Conservation (phyloP, 2,329 filamentous ascomycete genomes). For the Colletotrichum acutatum region DNA sequence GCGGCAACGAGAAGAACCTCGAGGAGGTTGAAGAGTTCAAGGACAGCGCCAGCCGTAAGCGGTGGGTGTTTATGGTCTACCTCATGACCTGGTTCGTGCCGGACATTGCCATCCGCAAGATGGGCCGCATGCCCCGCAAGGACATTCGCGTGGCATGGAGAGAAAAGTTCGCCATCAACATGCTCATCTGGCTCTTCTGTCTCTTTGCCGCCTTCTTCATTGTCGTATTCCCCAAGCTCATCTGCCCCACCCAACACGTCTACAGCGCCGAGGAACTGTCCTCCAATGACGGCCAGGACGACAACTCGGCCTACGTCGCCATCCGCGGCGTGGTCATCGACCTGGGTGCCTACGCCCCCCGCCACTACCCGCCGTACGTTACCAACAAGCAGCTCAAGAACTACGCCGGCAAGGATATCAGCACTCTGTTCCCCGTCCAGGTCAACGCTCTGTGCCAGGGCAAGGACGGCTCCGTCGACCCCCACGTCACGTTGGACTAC, state of each 20-base stretch:
- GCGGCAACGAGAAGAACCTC: slow-evolving; percentile 90
- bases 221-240: slow-evolving; percentile 84
- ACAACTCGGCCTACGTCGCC: slow-evolving; percentile 74
- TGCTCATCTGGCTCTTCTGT: slow-evolving; percentile 94
- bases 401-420: slow-evolving; percentile 91
- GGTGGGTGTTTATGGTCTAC: slow-evolving; percentile 90
- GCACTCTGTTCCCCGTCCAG: slow-evolving; percentile 89
- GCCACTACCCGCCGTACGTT: slow-evolving; percentile 80
- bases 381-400: slow-evolving; percentile 72
- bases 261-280: slow-evolving; percentile 83
- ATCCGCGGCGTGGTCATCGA: slow-evolving; percentile 94
- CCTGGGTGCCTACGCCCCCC: slow-evolving; percentile 76
- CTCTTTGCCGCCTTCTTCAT: slow-evolving; percentile 86
- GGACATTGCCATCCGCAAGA: slow-evolving; percentile 79
- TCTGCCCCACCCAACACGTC: slow-evolving; percentile 92
- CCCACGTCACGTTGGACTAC: slow-evolving; percentile 86
- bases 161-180: slow-evolving; percentile 97
- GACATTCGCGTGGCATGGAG: slow-evolving; percentile 94
- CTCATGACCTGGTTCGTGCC: slow-evolving; percentile 88
- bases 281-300: slow-evolving; percentile 76
- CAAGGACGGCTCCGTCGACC: slow-evolving; percentile 70
- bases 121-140: slow-evolving; percentile 90
- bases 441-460: slow-evolving; percentile 92
- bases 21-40: slow-evolving; percentile 89
- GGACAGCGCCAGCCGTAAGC: slow-evolving; percentile 82